These are phyloP conservation scores for Aspergillus tubingensis DNA, from an alignment of 2,329 filamentous ascomycete species.

Conservation along the genomic window DNA sequence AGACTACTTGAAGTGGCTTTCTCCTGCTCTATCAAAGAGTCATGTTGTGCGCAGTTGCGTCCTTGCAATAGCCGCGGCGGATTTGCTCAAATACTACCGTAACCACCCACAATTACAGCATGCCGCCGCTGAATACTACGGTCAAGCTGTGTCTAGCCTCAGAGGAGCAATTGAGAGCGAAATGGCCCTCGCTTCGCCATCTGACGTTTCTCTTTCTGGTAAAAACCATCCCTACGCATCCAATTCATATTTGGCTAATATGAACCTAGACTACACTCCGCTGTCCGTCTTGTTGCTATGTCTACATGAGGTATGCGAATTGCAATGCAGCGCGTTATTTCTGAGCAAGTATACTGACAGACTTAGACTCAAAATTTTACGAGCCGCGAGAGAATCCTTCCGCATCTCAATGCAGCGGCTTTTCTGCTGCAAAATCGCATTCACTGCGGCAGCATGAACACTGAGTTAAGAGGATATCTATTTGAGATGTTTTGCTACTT, in stretches of 20 bases:
- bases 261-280: slow-evolving; percentile 3
- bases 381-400: slow-evolving; percentile 1
- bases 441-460: neutral
- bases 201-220: neutral
- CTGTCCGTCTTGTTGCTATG: slow-evolving; percentile 10
- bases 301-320: slow-evolving; percentile 9
- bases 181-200: neutral
- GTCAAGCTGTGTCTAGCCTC: neutral
- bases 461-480: neutral
- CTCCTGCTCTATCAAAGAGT: neutral
- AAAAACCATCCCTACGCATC: neutral
- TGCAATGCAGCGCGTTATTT: neutral
- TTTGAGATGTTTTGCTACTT: slow-evolving; percentile 15
- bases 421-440: slow-evolving; percentile 3
- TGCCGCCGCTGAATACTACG: slow-evolving; percentile 11
- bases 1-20: neutral
- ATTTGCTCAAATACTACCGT: slow-evolving; percentile 10
- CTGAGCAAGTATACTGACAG: neutral
- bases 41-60: slow-evolving; percentile 7
- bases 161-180: neutral
- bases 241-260: neutral
- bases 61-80: slow-evolving; percentile 6
- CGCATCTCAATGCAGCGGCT: slow-evolving; percentile 14
- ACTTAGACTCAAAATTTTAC: slow-evolving; percentile 12
- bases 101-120: neutral